Percentiles rank a stretch among this genome's conserved stretches.
These are phyloP conservation scores for Lycium barbarum DNA, from an alignment of 257 asterid species.

Conservation along the genomic window DNA sequence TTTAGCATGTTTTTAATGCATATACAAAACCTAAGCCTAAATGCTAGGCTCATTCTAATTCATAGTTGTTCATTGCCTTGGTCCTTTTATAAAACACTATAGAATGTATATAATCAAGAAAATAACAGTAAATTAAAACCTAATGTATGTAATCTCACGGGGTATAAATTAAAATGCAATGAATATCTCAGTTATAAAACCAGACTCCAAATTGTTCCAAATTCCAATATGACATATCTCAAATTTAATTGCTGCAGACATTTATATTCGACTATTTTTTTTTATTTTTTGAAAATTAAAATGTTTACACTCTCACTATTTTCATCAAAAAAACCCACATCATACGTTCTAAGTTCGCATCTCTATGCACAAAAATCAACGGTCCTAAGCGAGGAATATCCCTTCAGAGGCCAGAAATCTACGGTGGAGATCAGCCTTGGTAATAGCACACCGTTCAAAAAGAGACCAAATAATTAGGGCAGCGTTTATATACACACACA, in stretches of 20 bases:
- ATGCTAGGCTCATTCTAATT: no score
- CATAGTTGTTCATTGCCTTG: no score
- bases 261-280: neutral
- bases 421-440: slow-evolving; percentile 40
- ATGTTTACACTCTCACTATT: neutral
- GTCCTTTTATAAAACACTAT: neutral
- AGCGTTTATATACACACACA: slow-evolving; percentile 12
- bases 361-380: slow-evolving; percentile 49
- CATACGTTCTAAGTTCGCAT: slow-evolving; percentile 39
- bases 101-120: neutral
- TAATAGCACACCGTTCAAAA: slow-evolving; percentile 35
- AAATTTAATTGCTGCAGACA: neutral
- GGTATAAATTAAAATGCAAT: no score
- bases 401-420: slow-evolving; percentile 23
- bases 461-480: slow-evolving; percentile 48
- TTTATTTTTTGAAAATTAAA: neutral
- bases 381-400: slow-evolving; percentile 33
- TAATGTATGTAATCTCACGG: no score
- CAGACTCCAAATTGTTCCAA: neutral
- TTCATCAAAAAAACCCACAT: neutral
- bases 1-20: no score
- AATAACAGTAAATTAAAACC: neutral
- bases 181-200: neutral
- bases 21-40: no score
- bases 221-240: neutral